phyloP scores from a whole-genome alignment of 2,329 filamentous ascomycete species.

The Hypoxylon sp. region DNA sequence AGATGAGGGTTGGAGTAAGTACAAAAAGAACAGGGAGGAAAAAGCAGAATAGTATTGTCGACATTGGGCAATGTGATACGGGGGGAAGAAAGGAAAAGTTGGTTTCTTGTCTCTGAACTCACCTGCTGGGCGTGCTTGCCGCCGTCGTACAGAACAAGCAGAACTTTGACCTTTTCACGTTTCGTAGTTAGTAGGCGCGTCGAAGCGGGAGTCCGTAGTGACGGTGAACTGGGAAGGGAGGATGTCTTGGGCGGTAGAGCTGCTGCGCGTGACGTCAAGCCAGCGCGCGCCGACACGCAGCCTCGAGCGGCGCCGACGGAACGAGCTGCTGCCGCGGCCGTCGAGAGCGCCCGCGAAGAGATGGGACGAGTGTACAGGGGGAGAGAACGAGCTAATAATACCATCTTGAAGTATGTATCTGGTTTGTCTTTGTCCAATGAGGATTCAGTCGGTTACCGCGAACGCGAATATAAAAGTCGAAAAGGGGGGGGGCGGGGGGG shows the following conservation, averaged over 20 bases:
- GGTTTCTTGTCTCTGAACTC: conserved; percentile 42
- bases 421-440: conserved; percentile 14
- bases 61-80: conserved; percentile 15
- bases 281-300: conserved; percentile 36
- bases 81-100: neutral
- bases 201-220: conserved; percentile 59
- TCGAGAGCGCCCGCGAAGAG: conserved; percentile 39
- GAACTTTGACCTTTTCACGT: conserved; percentile 85
- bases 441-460: too few relatives aligned
- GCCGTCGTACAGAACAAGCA: conserved; percentile 93
- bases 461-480: conserved; percentile 11
- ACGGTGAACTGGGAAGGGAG: conserved; percentile 48
- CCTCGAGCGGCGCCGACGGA: conserved; percentile 38
- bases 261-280: conserved; percentile 40
- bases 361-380: conserved; percentile 50
- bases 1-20: conserved; percentile 2
- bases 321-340: conserved; percentile 39
- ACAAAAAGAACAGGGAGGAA: too few relatives aligned
- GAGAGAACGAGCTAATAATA: conserved; percentile 69
- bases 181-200: conserved; percentile 64
- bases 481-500: conserved; percentile 2
- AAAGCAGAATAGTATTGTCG: conserved; percentile 4
- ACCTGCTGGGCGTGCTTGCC: conserved; percentile 87
- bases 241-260: conserved; percentile 34
- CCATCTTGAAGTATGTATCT: conserved; percentile 44